A percentile compares a stretch with the other conserved stretches of the same genome.
These are phyloP conservation scores for Tuber borchii DNA, from an alignment of 495 filamentous ascomycete species.

Conservation along the genomic window DNA sequence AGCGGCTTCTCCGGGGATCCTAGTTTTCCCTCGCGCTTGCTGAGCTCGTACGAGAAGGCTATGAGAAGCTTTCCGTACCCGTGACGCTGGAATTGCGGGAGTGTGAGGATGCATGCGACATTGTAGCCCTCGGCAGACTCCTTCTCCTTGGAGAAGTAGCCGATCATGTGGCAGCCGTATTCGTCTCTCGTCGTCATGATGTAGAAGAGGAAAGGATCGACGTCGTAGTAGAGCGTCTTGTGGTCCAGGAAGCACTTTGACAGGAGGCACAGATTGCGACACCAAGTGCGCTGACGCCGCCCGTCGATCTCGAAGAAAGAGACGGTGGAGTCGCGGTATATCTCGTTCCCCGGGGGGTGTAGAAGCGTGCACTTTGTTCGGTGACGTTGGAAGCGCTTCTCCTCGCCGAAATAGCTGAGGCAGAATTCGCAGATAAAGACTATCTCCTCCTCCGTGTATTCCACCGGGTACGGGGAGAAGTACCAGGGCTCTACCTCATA, in stretches of 20 bases:
- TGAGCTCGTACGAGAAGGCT: slow-evolving; percentile 95
- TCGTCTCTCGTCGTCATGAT: slow-evolving; percentile 87
- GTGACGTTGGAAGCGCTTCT: slow-evolving; percentile 73
- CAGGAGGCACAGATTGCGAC: slow-evolving; percentile 87
- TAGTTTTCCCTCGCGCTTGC: slow-evolving; percentile 86
- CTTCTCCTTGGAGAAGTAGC: slow-evolving; percentile 98
- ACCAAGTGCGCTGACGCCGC: slow-evolving; percentile 90
- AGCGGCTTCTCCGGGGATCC: slow-evolving; percentile 95
- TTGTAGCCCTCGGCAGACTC: slow-evolving; percentile 95
- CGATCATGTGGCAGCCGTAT: slow-evolving; percentile 84
- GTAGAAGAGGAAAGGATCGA: slow-evolving; percentile 97
- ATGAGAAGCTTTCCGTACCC: slow-evolving; percentile 90
- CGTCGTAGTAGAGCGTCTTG: slow-evolving; percentile 99
- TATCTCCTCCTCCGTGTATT: slow-evolving; percentile 75
- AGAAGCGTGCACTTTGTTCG: slow-evolving; percentile 82
- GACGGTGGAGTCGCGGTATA: slow-evolving; percentile 89
- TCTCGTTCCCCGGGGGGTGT: slow-evolving; percentile 95
- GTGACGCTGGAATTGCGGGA: slow-evolving; percentile 91
- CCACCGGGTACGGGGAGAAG: slow-evolving; percentile 90
- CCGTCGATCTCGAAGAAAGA: slow-evolving; percentile 98
- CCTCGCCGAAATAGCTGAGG: slow-evolving; percentile 76
- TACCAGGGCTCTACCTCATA: slow-evolving; percentile 96
- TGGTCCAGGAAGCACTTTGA: slow-evolving; percentile 96
- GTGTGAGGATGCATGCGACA: slow-evolving; percentile 90
- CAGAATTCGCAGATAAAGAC: slow-evolving; percentile 98